Percentiles rank a stretch among this genome's conserved stretches.
phyloP scores from a whole-genome alignment of 2,329 filamentous ascomycete genomes.

The Alternaria alternata region DNA sequence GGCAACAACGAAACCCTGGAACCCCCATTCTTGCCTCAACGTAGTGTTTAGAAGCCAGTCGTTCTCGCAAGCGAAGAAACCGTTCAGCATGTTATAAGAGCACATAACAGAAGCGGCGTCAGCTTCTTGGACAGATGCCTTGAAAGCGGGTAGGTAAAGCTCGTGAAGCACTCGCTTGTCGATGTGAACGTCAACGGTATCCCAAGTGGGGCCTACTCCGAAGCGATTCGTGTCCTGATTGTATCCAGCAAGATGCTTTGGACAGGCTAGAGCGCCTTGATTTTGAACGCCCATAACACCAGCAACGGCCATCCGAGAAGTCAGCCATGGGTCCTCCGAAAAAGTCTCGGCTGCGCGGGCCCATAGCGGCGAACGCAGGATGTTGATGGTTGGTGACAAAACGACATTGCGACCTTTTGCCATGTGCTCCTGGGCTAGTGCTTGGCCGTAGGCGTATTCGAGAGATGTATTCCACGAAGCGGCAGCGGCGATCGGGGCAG shows the following conservation, averaged over 20 bases:
- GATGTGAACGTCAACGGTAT: conserved; percentile 66
- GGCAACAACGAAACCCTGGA: conserved; percentile 55
- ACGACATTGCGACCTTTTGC: conserved; percentile 9
- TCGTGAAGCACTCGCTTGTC: conserved; percentile 69
- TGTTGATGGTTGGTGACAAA: conserved; percentile 40
- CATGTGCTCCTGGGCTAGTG: conserved; percentile 2
- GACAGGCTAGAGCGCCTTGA: conserved; percentile 12
- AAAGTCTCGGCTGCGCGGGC: conserved; percentile 17
- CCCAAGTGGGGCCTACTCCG: conserved; percentile 65
- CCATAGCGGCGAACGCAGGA: conserved; percentile 13
- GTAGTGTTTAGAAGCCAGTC: conserved; percentile 55
- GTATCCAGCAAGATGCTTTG: conserved; percentile 67
- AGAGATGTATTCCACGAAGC: conserved; percentile 1
- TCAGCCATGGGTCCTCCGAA: conserved; percentile 13
- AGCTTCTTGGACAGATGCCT: conserved; percentile 9
- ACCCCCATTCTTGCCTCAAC: conserved; percentile 53
- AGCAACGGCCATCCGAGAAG: conserved; percentile 1
- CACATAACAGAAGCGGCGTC: conserved; percentile 10
- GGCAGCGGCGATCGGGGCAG: background rate
- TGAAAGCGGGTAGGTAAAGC: conserved; percentile 17
- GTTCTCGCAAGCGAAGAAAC: conserved; percentile 37
- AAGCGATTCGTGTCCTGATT: conserved; percentile 64
- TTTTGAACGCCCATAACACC: conserved; percentile 57
- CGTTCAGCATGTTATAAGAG: conserved; percentile 9
- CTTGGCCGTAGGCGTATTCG: conserved; percentile 7